phyloP scores from a whole-genome alignment of 2,329 filamentous ascomycete genomes.

The Trichoderma sp. region DNA sequence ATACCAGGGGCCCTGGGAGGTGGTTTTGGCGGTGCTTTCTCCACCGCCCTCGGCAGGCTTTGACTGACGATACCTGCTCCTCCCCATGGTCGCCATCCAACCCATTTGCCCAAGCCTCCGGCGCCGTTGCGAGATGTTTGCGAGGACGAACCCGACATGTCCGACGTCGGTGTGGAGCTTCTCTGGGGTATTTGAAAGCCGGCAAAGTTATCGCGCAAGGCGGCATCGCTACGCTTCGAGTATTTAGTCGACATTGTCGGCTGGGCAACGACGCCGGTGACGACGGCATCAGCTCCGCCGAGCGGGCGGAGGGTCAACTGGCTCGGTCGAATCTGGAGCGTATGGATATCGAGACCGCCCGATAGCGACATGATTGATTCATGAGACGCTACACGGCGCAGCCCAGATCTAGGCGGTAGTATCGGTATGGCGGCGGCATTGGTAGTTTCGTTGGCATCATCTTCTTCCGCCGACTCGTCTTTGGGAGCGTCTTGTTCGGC shows the following conservation, averaged over 20 bases:
- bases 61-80: conserved; percentile 23
- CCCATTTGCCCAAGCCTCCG: conserved; percentile 42
- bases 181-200: conserved; percentile 37
- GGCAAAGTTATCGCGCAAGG: conserved; percentile 57
- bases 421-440: conserved; percentile 25
- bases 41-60: neutral
- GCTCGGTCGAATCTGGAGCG: conserved; percentile 70
- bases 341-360: conserved; percentile 88
- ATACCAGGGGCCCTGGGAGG: conserved; percentile 64
- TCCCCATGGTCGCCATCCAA: conserved; percentile 51
- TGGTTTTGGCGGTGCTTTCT: conserved; percentile 36
- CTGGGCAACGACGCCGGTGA: conserved; percentile 58
- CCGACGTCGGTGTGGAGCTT: conserved; percentile 34
- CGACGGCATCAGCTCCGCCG: conserved; percentile 54
- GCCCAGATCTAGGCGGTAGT: conserved; percentile 38
- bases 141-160: conserved; percentile 30
- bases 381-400: conserved; percentile 72
- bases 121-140: conserved; percentile 27
- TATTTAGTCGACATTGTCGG: conserved; percentile 53
- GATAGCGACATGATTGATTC: conserved; percentile 86
- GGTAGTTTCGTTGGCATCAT: conserved; percentile 32
- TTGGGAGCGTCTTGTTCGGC: neutral
- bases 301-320: conserved; percentile 63
- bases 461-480: conserved; percentile 29
- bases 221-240: conserved; percentile 50